phyloP scores from a whole-genome alignment of 2,329 filamentous ascomycete genomes.

The Neurospora sp. region DNA sequence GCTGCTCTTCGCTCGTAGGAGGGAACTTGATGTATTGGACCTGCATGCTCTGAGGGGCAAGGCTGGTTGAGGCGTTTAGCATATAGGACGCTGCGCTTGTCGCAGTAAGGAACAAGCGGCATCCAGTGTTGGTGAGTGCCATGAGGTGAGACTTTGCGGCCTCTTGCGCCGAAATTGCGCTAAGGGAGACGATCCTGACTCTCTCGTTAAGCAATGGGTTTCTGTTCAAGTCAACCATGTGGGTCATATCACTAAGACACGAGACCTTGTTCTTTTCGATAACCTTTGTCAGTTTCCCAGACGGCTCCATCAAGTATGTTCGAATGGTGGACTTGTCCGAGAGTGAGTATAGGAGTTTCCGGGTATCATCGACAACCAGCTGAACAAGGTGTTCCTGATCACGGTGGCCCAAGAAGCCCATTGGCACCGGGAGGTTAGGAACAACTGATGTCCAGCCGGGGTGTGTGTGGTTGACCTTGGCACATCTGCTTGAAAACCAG shows the following conservation, averaged over 20 bases:
- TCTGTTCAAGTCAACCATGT: constrained; percentile 58
- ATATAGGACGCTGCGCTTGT: constrained; percentile 65
- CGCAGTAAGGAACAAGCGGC: constrained; percentile 83
- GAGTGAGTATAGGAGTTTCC: constrained; percentile 82
- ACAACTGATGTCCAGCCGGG: constrained; percentile 60
- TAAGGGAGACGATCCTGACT: constrained; percentile 73
- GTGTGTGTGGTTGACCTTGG: constrained; percentile 80
- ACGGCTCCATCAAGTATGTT: constrained; percentile 74
- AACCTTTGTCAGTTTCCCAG: constrained; percentile 49
- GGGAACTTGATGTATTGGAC: constrained; percentile 96
- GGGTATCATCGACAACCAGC: constrained; percentile 79
- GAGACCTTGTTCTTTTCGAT: constrained; percentile 55
- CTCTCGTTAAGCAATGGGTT: constrained; percentile 60
- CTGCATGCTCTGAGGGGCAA: constrained; percentile 87
- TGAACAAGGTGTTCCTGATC: constrained; percentile 58
- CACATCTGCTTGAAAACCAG: constrained; percentile 86
- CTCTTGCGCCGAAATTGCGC: constrained; percentile 68
- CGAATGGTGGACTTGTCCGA: constrained; percentile 82
- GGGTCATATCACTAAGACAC: constrained; percentile 64
- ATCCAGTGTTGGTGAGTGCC: constrained; percentile 83
- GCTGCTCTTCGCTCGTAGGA: constrained; percentile 30
- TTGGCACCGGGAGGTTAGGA: constrained; percentile 33
- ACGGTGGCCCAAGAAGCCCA: constrained; percentile 40
- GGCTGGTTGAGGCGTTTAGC: constrained; percentile 45
- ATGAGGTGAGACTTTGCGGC: constrained; percentile 79